Evolutionary conservation across 2,329 filamentous ascomycete genomes (phyloP).

Genomic region (Remersonia thermophila): DNA sequence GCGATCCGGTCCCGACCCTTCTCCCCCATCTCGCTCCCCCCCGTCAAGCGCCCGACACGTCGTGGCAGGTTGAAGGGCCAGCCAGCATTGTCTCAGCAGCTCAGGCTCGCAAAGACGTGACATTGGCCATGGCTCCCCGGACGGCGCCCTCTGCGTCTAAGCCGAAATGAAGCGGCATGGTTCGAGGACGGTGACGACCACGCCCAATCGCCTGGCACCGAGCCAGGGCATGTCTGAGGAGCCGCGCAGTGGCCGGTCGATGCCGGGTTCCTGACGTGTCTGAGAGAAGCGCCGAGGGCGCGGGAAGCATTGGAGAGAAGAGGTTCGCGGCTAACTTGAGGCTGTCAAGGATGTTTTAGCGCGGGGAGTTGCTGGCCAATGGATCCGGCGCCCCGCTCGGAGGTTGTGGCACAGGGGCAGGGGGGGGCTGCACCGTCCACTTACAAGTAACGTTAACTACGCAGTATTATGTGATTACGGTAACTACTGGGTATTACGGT

Average conservation of each 20-base stretch:
- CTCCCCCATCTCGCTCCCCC: no score
- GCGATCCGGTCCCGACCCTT: no score
- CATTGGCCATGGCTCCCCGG: slow-evolving; percentile 3
- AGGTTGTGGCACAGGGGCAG: background rate
- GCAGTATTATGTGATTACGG: no score
- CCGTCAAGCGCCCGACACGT: background rate
- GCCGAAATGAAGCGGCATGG: background rate
- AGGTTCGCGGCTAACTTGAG: no score
- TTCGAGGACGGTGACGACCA: no score
- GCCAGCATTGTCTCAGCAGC: slow-evolving; percentile 1
- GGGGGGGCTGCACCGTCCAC: no score
- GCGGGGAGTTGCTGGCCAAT: slow-evolving; percentile 3
- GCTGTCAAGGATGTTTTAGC: no score
- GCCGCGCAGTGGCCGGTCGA: background rate
- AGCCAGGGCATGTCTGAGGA: background rate
- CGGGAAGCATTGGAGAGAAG: no score
- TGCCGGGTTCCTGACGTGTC: background rate
- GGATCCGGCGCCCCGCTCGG: background rate
- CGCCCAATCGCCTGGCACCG: slow-evolving; percentile 2
- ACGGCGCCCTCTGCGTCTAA: no score
- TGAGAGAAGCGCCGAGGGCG: no score
- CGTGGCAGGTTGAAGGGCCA: slow-evolving; percentile 6
- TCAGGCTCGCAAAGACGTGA: background rate
- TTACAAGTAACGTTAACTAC: no score
- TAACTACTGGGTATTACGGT: no score